A percentile compares a stretch with the other conserved stretches of the same genome.
Evolutionary conservation across 202 grass and related monocot genomes (phyloP).

Genomic region (Hordeum pubiflorum): DNA sequence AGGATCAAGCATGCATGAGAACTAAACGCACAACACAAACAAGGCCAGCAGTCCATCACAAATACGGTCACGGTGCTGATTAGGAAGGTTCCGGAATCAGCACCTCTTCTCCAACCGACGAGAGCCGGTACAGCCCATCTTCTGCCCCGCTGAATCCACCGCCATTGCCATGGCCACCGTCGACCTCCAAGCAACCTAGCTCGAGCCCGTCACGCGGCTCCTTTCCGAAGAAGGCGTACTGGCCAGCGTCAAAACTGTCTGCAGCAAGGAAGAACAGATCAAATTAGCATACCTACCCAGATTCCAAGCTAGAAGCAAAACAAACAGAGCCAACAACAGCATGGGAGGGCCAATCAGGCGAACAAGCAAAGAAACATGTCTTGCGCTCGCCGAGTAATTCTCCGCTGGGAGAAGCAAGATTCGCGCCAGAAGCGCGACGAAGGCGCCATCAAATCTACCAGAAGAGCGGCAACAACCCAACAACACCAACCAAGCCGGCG

Average conservation of each 20-base stretch:
- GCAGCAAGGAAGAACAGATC: conserved; percentile 22
- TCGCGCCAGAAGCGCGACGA: conserved; percentile 18
- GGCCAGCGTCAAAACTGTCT: conserved; percentile 80
- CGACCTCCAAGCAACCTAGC: conserved; percentile 63
- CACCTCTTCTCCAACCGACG: conserved; percentile 71
- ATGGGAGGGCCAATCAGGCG: not conserved
- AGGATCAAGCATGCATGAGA: conserved; percentile 5
- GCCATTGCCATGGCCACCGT: conserved; percentile 28
- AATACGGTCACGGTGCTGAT: not conserved
- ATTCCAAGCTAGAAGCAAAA: not conserved
- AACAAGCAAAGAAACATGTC: not conserved
- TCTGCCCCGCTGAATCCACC: conserved; percentile 45
- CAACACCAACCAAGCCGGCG: not conserved
- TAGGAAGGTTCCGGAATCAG: not conserved
- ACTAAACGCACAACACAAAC: conserved; percentile 15
- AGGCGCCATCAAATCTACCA: conserved; percentile 22
- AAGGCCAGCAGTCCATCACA: not conserved
- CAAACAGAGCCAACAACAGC: not conserved
- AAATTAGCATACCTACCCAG: not conserved
- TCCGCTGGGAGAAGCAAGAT: not conserved
- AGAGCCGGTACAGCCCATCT: conserved; percentile 42
- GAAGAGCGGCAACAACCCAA: conserved; percentile 14
- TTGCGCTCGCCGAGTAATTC: not conserved
- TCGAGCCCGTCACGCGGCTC: conserved; percentile 54
- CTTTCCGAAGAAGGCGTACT: conserved; percentile 86